Evolutionary conservation across 768 basidiomycete species (phyloP).

Genomic region (Tricholomella constricta): DNA sequence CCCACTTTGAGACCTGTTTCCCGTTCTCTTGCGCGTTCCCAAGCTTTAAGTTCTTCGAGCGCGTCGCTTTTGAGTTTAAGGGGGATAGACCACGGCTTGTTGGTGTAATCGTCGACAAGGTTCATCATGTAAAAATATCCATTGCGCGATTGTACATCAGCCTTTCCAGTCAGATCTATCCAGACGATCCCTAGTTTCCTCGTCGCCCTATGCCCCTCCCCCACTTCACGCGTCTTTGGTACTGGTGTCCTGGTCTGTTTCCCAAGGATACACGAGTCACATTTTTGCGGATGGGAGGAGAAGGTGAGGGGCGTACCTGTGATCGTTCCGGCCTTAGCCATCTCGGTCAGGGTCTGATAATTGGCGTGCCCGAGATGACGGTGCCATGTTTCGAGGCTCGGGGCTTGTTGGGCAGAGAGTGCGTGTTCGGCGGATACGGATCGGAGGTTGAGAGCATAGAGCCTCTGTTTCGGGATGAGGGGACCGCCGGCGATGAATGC

Average conservation of each 20-base stretch:
- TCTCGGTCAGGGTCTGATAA: no score
- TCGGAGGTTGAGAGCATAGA: slow-evolving; percentile 6
- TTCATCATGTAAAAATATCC: slow-evolving; percentile 4
- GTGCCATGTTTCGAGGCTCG: slow-evolving; percentile 2
- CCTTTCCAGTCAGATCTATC: no score
- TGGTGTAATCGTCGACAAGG: background rate
- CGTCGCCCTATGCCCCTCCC: background rate
- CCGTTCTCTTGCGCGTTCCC: no score
- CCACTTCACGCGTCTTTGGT: slow-evolving; percentile 28
- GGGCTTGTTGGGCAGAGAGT: background rate
- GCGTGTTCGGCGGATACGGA: background rate
- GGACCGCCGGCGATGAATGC: background rate
- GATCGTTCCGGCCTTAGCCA: no score
- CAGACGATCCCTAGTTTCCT: no score
- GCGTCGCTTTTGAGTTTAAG: no score
- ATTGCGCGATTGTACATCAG: no score
- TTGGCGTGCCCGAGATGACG: slow-evolving; percentile 1
- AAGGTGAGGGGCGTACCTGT: no score
- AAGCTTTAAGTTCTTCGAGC: no score
- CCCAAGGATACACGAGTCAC: background rate
- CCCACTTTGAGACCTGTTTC: no score
- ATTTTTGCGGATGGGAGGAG: slow-evolving; percentile 9
- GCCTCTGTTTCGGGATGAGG: background rate
- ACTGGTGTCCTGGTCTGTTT: slow-evolving; percentile 31
- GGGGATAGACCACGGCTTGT: no score